Conservation (phyloP, 441 rosid species). For the Adansonia gregorii region DNA sequence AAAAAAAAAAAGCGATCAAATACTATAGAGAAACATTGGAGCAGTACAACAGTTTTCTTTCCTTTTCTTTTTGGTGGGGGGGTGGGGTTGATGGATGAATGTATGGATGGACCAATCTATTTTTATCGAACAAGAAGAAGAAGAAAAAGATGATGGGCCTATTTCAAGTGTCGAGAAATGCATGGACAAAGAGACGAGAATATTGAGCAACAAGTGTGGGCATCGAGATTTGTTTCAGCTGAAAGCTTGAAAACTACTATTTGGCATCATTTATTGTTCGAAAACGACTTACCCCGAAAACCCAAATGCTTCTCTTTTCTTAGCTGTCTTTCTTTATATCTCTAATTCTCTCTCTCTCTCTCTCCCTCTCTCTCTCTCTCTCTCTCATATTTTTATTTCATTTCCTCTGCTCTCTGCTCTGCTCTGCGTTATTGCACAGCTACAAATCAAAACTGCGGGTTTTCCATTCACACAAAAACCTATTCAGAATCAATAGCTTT, state of each 20-base stretch:
- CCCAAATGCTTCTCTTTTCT: neutral
- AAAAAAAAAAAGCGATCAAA: neutral
- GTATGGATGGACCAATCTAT: conserved; percentile 20
- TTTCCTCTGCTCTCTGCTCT: conserved; percentile 1
- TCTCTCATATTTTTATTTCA: neutral
- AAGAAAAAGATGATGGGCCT: conserved; percentile 42
- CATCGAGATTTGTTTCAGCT: conserved; percentile 34
- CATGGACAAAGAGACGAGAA: conserved; percentile 43
- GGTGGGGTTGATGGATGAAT: neutral
- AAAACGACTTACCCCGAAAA: conserved; percentile 48
- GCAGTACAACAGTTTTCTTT: neutral
- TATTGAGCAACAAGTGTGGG: conserved; percentile 18
- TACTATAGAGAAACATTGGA: conserved; percentile 15
- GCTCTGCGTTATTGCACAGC: conserved; percentile 1
- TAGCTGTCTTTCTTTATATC: conserved; percentile 10
- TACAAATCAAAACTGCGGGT: conserved; percentile 6
- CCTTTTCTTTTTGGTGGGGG: conserved; percentile 13
- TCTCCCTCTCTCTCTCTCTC: neutral
- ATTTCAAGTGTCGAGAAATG: conserved; percentile 46
- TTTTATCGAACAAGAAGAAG: conserved; percentile 17
- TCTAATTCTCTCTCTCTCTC: neutral
- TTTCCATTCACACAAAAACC: conserved; percentile 11
- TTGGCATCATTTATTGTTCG: conserved; percentile 43
- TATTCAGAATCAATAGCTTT: neutral
- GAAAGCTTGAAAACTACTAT: conserved; percentile 26